These are phyloP conservation scores for Vachellia collinsii DNA, from an alignment of 306 rosid genomes.

Conservation along the genomic window DNA sequence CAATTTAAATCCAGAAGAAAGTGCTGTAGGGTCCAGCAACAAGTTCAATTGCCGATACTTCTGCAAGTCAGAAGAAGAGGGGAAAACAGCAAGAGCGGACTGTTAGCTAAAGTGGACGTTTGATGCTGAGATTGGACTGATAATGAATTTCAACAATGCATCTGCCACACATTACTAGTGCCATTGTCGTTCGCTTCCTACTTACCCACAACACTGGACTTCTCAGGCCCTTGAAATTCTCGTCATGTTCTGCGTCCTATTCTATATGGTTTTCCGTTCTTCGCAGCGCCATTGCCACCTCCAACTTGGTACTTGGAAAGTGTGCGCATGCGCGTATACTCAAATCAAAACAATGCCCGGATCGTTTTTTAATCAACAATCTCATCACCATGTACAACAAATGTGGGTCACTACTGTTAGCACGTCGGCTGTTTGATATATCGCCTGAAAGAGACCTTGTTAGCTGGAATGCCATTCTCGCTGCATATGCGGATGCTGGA, in stretches of 20 bases:
- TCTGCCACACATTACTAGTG: neutral
- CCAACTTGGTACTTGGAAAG: constrained; percentile 5
- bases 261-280: neutral
- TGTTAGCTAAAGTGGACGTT: neutral
- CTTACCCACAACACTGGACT: neutral
- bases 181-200: neutral
- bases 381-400: neutral
- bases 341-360: neutral
- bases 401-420: neutral
- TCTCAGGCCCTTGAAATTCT: neutral
- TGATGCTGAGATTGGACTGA: neutral
- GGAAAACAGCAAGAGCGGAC: neutral
- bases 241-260: neutral
- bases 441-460: constrained; percentile 6
- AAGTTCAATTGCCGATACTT: neutral
- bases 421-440: neutral
- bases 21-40: neutral
- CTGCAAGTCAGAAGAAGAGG: neutral
- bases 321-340: neutral
- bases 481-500: neutral
- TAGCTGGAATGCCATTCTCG: neutral
- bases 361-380: constrained; percentile 1
- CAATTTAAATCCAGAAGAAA: neutral
- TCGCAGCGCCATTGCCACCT: neutral
- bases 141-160: neutral